Percentiles rank a stretch among this genome's conserved stretches.
Evolutionary conservation across 768 basidiomycete species (phyloP).

Genomic region (Leccinum barrowsii): DNA sequence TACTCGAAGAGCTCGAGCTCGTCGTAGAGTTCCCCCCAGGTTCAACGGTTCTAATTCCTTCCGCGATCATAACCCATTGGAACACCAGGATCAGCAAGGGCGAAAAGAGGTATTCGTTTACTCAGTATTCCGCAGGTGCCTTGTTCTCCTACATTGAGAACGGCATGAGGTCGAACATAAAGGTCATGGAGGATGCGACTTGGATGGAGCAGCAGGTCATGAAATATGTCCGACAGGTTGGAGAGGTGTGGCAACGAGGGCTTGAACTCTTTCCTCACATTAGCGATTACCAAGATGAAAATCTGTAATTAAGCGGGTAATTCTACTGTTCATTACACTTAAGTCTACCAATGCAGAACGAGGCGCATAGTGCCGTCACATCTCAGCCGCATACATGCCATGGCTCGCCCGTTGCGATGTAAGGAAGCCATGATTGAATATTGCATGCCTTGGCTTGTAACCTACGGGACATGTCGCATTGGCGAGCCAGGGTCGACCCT

Average conservation of each 20-base stretch:
- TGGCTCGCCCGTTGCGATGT: too few relatives aligned
- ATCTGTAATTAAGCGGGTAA: too few relatives aligned
- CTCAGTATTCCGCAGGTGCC: neutral
- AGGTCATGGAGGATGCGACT: neutral
- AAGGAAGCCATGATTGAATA: too few relatives aligned
- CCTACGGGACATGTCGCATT: too few relatives aligned
- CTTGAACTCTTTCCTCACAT: neutral
- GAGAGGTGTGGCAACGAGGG: neutral
- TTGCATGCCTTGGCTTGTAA: too few relatives aligned
- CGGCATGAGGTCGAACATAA: neutral
- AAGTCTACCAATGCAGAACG: too few relatives aligned
- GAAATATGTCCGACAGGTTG: neutral
- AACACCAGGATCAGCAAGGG: neutral
- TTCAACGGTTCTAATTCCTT: neutral
- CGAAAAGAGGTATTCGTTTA: conserved; percentile 3
- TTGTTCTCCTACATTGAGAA: conserved; percentile 10
- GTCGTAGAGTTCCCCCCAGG: neutral
- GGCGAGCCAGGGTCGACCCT: too few relatives aligned
- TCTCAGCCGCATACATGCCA: too few relatives aligned
- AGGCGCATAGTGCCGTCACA: too few relatives aligned
- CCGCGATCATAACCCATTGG: neutral
- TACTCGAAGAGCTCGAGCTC: neutral
- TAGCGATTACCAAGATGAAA: neutral
- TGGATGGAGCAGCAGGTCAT: neutral
- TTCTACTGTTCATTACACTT: too few relatives aligned